Evolutionary conservation across 1,139 yeast species (phyloP).

Genomic region (Lodderomyces oxycetoniae): DNA sequence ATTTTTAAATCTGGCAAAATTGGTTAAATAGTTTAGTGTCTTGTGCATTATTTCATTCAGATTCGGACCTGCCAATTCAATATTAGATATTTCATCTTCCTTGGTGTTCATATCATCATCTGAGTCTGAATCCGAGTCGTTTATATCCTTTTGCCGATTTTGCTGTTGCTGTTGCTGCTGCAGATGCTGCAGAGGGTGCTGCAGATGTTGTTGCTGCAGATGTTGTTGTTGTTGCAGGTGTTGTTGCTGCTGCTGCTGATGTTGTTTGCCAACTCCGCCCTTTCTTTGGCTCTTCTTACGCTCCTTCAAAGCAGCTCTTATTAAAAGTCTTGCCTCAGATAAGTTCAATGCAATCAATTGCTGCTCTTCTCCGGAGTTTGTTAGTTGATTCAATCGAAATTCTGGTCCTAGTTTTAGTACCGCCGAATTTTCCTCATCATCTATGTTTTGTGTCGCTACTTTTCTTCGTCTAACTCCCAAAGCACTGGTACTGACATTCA

Average conservation of each 20-base stretch:
- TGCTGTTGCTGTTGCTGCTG: slow-evolving; percentile 6
- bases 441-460: slow-evolving; percentile 55
- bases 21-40: slow-evolving; percentile 81
- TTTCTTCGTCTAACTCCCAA: slow-evolving; percentile 76
- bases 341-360: slow-evolving; percentile 80
- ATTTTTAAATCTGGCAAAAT: slow-evolving; percentile 85
- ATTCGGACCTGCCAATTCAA: slow-evolving; percentile 64
- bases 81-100: slow-evolving; percentile 61
- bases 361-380: slow-evolving; percentile 73
- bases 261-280: slow-evolving; percentile 5
- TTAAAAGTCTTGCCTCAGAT: slow-evolving; percentile 83
- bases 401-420: slow-evolving; percentile 86
- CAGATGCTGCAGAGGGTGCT: slow-evolving; percentile 11
- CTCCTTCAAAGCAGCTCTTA: slow-evolving; percentile 85
- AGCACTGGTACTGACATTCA: slow-evolving; percentile 90
- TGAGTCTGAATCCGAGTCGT: slow-evolving; percentile 30
- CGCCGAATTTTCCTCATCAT: slow-evolving; percentile 87
- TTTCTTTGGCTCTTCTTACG: slow-evolving; percentile 40
- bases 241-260: background rate
- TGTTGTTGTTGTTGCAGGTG: slow-evolving; percentile 2
- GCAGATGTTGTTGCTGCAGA: slow-evolving; percentile 11
- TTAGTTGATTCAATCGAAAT: slow-evolving; percentile 74
- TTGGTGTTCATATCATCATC: slow-evolving; percentile 42
- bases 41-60: slow-evolving; percentile 75
- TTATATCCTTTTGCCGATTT: slow-evolving; percentile 10